Percentiles rank a stretch among this genome's conserved stretches.
Evolutionary conservation across 2,329 filamentous ascomycete genomes (phyloP).

Genomic region (Stemphylium lycopersici): DNA sequence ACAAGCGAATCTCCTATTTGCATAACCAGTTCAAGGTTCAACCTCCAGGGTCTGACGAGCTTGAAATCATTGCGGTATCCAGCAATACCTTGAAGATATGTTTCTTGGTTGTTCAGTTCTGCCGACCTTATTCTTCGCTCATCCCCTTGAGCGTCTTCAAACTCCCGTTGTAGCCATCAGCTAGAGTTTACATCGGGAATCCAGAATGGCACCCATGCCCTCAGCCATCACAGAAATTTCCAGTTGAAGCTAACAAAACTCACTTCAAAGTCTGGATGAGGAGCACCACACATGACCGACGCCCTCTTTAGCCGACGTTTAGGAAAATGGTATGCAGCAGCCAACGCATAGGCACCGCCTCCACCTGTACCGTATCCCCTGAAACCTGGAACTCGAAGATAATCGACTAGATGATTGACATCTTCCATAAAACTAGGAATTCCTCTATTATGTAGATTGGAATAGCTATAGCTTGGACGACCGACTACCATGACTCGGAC

Average conservation of each 20-base stretch:
- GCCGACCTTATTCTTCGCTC: neutral
- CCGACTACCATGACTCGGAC: neutral
- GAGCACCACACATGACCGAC: neutral
- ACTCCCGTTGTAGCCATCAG: neutral
- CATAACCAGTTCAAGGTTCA: neutral
- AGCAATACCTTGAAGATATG: neutral
- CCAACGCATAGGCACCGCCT: neutral
- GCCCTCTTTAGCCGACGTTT: neutral
- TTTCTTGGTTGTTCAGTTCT: neutral
- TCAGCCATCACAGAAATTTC: neutral
- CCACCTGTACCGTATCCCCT: neutral
- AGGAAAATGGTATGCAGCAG: neutral
- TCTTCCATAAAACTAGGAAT: neutral
- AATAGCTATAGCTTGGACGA: neutral
- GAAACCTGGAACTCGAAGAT: neutral
- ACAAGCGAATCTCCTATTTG: neutral
- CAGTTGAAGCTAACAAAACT: neutral
- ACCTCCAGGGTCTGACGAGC: neutral
- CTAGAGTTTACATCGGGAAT: neutral
- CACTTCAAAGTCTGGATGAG: neutral
- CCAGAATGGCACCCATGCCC: neutral
- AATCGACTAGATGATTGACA: slow-evolving; percentile 1
- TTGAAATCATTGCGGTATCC: neutral
- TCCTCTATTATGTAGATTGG: neutral
- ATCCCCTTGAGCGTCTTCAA: neutral